A percentile compares a stretch with the other conserved stretches of the same genome.
phyloP scores from a whole-genome alignment of 2,329 filamentous ascomycete genomes.

The Elsinoe perseae region DNA sequence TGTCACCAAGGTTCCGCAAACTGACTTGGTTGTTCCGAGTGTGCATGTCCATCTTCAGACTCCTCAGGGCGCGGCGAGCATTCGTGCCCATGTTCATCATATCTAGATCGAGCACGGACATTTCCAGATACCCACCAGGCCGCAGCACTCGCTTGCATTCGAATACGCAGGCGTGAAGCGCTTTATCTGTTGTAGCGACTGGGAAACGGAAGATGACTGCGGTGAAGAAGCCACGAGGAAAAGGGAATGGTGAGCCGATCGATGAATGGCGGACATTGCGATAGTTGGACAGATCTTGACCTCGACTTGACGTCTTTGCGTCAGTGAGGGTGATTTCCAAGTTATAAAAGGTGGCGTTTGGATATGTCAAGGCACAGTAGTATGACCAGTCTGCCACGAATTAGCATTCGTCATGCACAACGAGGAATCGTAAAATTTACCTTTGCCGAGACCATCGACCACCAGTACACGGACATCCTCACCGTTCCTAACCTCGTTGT shows the following conservation, averaged over 20 bases:
- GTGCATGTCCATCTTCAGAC: constrained; percentile 63
- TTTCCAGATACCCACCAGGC: constrained; percentile 70
- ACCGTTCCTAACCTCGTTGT: constrained; percentile 57
- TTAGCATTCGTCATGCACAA: not conserved
- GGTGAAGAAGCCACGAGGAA: constrained; percentile 66
- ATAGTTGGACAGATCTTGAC: constrained; percentile 50
- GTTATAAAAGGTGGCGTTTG: constrained; percentile 67
- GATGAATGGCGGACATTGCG: constrained; percentile 64
- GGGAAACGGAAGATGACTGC: constrained; percentile 73
- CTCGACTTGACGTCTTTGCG: constrained; percentile 12
- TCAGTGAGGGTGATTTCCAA: constrained; percentile 38
- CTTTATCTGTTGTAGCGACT: constrained; percentile 56
- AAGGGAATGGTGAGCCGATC: constrained; percentile 61
- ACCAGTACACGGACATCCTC: constrained; percentile 61
- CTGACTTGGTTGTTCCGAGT: constrained; percentile 52
- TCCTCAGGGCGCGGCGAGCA: constrained; percentile 59
- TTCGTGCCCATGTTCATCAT: constrained; percentile 73
- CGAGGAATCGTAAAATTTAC: constrained; percentile 23
- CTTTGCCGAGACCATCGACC: constrained; percentile 74
- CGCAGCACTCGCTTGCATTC: constrained; percentile 72
- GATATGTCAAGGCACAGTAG: constrained; percentile 74
- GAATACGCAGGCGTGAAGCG: constrained; percentile 62
- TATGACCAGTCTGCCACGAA: constrained; percentile 63
- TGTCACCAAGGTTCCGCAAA: constrained; percentile 48
- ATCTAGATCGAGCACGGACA: constrained; percentile 70